phyloP scores from a whole-genome alignment of 148 eudicot genomes.

The Gaultheria prostrata region DNA sequence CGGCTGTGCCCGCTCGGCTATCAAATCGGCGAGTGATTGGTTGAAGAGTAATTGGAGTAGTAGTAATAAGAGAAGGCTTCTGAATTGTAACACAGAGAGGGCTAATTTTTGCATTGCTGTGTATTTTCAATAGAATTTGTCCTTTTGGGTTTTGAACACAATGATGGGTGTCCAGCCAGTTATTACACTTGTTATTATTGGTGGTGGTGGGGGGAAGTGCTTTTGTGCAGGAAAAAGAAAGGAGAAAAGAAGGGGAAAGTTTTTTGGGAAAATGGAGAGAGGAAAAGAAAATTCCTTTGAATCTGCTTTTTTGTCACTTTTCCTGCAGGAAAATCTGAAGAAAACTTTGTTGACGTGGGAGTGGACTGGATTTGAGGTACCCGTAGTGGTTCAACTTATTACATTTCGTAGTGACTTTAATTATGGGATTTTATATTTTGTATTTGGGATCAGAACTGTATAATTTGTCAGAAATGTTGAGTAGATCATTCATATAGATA shows the following conservation, averaged over 20 bases:
- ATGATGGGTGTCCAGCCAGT: neutral
- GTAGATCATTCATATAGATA: too few species aligned
- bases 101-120: neutral
- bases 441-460: too few species aligned
- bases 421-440: too few species aligned
- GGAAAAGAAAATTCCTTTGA: neutral
- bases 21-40: conserved; percentile 35
- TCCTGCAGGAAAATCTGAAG: neutral
- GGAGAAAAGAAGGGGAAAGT: neutral
- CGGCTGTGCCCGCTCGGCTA: conserved; percentile 67
- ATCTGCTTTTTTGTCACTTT: neutral
- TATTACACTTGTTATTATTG: neutral
- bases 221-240: neutral
- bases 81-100: neutral
- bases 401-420: too few species aligned
- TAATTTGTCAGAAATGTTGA: too few species aligned
- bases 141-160: neutral
- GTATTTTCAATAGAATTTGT: neutral
- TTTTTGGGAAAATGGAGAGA: neutral
- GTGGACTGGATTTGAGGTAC: too few species aligned
- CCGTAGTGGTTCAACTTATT: too few species aligned
- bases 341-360: neutral
- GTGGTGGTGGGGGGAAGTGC: neutral
- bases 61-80: neutral
- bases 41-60: neutral